phyloP scores from a whole-genome alignment of 108 stramenopile species.

The Pelagomonas calceolata region DNA sequence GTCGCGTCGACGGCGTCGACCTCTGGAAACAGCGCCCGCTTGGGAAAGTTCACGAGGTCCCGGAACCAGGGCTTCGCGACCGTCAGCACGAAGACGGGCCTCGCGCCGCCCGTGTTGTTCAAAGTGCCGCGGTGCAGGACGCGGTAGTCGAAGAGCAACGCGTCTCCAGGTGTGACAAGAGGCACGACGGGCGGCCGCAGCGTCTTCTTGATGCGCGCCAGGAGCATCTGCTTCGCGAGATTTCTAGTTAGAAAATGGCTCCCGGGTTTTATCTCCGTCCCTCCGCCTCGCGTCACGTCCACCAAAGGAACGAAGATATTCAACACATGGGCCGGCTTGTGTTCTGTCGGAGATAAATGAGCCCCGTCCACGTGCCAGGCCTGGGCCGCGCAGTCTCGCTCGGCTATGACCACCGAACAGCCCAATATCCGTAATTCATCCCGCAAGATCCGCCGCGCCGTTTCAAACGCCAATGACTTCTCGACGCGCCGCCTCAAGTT shows the following conservation, averaged over 20 bases:
- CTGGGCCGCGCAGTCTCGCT: constrained; percentile 24
- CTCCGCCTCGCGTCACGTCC: constrained; percentile 39
- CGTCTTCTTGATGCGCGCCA: constrained; percentile 40
- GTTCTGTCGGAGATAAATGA: constrained; percentile 35
- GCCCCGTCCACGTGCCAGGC: constrained; percentile 64
- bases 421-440: constrained; percentile 8
- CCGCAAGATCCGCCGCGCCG: not conserved
- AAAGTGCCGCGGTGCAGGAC: not conserved
- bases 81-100: constrained; percentile 49
- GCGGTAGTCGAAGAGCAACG: constrained; percentile 60
- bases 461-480: not conserved
- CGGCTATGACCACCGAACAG: not conserved
- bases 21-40: constrained; percentile 17
- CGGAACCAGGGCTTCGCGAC: constrained; percentile 53
- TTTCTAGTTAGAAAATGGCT: constrained; percentile 54
- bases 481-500: not conserved
- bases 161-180: constrained; percentile 37
- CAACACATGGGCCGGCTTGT: constrained; percentile 45
- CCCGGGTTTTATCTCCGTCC: constrained; percentile 59
- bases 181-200: constrained; percentile 40
- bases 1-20: too few species aligned
- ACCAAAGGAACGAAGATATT: constrained; percentile 60
- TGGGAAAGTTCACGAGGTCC: constrained; percentile 62
- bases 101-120: not conserved
- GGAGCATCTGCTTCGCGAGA: constrained; percentile 48